Conservation (phyloP, 1,284 basidiomycete genomes). For the Anthracocystis walkeri region DNA sequence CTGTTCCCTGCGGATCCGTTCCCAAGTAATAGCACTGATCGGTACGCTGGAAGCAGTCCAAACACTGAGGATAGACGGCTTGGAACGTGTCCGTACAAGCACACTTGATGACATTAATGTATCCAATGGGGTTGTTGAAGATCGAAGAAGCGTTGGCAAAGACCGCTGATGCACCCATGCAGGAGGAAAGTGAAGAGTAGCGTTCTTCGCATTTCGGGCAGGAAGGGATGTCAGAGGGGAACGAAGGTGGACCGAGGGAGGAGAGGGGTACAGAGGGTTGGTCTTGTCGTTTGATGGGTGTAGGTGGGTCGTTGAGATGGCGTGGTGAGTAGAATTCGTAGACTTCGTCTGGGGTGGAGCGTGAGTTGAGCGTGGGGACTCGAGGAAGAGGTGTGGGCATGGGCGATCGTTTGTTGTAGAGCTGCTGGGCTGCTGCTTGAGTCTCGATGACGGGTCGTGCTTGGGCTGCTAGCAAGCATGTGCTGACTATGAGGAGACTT, state of each 20-base stretch:
- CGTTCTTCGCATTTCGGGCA: conserved; percentile 57
- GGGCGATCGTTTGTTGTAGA: conserved; percentile 18
- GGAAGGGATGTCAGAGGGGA: conserved; percentile 53
- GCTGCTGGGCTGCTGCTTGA: background rate
- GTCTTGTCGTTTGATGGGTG: conserved; percentile 33
- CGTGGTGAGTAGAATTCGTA: conserved; percentile 49
- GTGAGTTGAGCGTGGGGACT: conserved; percentile 15
- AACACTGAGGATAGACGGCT: conserved; percentile 77
- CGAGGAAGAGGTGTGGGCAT: conserved; percentile 37
- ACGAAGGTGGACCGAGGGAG: conserved; percentile 45
- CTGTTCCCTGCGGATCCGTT: conserved; percentile 60
- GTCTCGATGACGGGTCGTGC: conserved; percentile 17
- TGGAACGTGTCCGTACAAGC: conserved; percentile 78
- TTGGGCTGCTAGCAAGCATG: background rate
- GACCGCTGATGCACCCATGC: conserved; percentile 52
- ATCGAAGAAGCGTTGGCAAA: conserved; percentile 57
- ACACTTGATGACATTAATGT: conserved; percentile 74
- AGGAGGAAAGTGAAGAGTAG: conserved; percentile 53
- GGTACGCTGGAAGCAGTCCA: conserved; percentile 73
- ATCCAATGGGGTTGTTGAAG: conserved; percentile 57
- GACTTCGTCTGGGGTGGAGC: conserved; percentile 50
- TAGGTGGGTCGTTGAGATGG: background rate
- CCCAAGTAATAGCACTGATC: conserved; percentile 58
- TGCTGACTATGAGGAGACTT: background rate
- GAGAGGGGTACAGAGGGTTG: conserved; percentile 47